Percentiles rank a stretch among this genome's conserved stretches.
These are phyloP conservation scores for Sphaerulina populicola DNA, from an alignment of 2,329 filamentous ascomycete genomes.

Conservation along the genomic window DNA sequence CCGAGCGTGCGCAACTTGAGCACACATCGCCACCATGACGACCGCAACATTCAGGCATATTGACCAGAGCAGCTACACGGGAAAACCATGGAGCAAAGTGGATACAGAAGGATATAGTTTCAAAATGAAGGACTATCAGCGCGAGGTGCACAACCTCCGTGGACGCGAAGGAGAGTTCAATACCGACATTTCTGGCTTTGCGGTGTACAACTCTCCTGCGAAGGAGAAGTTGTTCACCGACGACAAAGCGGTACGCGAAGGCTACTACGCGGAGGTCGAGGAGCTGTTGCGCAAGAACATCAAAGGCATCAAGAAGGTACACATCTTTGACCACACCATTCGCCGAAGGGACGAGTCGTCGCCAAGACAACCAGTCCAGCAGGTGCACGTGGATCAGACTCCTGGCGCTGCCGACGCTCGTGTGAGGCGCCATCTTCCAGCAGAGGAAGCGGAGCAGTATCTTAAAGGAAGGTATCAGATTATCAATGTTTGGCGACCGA, in stretches of 20 bases:
- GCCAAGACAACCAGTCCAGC: slow-evolving; percentile 57
- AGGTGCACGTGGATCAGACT: slow-evolving; percentile 66
- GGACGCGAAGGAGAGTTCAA: slow-evolving; percentile 44
- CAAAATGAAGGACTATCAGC: slow-evolving; percentile 39
- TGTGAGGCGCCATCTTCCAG: slow-evolving; percentile 53
- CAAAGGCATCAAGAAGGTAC: slow-evolving; percentile 50
- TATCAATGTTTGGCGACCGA: slow-evolving; percentile 64
- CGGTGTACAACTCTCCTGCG: slow-evolving; percentile 47
- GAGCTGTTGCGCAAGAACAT: slow-evolving; percentile 48
- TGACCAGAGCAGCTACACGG: slow-evolving; percentile 42
- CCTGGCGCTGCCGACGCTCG: slow-evolving; percentile 53
- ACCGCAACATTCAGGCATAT: slow-evolving; percentile 54
- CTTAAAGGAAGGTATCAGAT: slow-evolving; percentile 55
- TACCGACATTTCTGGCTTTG: slow-evolving; percentile 53
- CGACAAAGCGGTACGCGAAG: slow-evolving; percentile 46
- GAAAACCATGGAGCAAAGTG: slow-evolving; percentile 58
- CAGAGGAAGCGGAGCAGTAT: slow-evolving; percentile 49
- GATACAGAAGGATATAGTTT: slow-evolving; percentile 53
- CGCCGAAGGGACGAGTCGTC: slow-evolving; percentile 48
- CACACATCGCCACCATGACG: slow-evolving; percentile 43
- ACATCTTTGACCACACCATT: slow-evolving; percentile 67
- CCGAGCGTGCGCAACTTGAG: background rate
- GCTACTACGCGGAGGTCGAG: slow-evolving; percentile 58
- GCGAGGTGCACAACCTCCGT: slow-evolving; percentile 50
- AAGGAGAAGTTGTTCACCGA: slow-evolving; percentile 49